These are phyloP conservation scores for Dendrobium huoshanense DNA, from an alignment of 106 monocot genomes.

Conservation along the genomic window DNA sequence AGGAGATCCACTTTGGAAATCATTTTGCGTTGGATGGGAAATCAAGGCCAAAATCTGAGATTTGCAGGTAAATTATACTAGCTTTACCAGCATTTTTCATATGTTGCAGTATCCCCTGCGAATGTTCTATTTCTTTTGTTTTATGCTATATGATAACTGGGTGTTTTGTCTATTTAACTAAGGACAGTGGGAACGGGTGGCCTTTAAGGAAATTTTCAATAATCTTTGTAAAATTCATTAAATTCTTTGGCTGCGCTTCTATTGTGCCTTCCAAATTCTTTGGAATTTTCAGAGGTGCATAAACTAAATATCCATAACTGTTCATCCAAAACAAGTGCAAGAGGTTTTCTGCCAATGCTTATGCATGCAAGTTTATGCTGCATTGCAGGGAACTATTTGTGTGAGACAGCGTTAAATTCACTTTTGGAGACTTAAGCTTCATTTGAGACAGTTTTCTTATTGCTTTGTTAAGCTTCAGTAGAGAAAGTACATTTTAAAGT, in stretches of 20 bases:
- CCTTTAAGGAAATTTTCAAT: background rate
- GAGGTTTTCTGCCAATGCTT: no score
- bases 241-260: background rate
- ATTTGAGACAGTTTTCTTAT: no score
- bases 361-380: no score
- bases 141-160: background rate
- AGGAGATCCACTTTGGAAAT: conserved; percentile 93
- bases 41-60: conserved; percentile 87
- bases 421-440: no score
- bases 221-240: background rate
- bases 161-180: no score
- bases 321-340: background rate
- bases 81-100: background rate
- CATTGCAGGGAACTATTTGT: no score
- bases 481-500: no score
- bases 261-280: background rate
- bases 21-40: conserved; percentile 93
- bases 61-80: conserved; percentile 60
- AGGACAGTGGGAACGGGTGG: background rate
- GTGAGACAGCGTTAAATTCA: no score
- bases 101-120: background rate
- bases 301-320: background rate
- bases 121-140: background rate
- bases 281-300: background rate
- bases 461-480: no score